Base-by-base conservation (phyloP, 2,329 filamentous ascomycete species). In the Escovopsis sp. region DNA sequence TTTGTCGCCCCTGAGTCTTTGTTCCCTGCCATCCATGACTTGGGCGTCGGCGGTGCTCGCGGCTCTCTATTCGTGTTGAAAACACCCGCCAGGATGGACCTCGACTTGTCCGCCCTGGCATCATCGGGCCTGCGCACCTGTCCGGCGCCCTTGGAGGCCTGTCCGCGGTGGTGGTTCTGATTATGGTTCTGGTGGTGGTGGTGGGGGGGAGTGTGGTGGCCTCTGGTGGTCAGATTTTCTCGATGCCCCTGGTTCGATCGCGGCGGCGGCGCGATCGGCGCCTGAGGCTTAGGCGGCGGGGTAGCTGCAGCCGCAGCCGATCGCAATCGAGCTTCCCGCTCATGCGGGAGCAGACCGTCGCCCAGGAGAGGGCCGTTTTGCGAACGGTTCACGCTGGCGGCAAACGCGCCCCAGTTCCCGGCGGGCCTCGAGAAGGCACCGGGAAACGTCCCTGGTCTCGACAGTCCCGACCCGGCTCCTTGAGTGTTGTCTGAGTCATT, bases 281-380 rank as follows among this genome's bases (percentile, higher is more conserved):
- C 26, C n/a, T 9, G n/a, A 7, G 36, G 26, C 33, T 40, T 38
- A 10, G 30, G 10, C 15, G 39, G 28, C 11, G 33, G 4, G 12
- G 26, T 8, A 10, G 28, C 32, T 12, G 28, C 30, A 6, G 38
- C 41, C 8, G 49, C 35, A 19, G 52, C 47, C 40, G 55, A 52
- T 39, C 50, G 55, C 40, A 53, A 42, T 9, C 60, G 58, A 33
- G 63, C 63, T 33, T 57, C 56, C n/a, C 49, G 39, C 43, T 66
- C 63, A 38, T 66, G 63, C 3, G 63, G 63, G 6, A 66, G 55
- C 33, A 66, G 50, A 2, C 51, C 51, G 30, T 52, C 49, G 4
- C 42, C 37, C 3, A 40, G 36, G n/a, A 43, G 18, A 11, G 37
- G 32, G 44, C 36, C 26, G 38, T 38, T 6, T 15, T 19, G 39